Evolutionary conservation across 2,329 filamentous ascomycete genomes (phyloP), one percentile per base, ranked within the genome.

Genomic region (Lachnum nothofagi): DNA sequence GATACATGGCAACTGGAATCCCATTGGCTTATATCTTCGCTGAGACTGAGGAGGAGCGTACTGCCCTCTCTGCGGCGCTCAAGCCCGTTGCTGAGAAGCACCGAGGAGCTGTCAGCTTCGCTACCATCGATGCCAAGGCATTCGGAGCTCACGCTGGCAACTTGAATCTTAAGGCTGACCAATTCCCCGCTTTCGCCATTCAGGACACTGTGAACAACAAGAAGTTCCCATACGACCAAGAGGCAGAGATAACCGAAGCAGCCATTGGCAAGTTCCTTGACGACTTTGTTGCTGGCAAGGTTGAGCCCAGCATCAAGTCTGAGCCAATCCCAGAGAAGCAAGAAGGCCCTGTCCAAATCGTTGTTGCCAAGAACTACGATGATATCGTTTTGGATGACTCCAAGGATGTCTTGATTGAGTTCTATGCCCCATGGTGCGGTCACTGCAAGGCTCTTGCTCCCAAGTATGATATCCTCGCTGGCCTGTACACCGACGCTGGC

Each of bases 371-470:
- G 76, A 91, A 80, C 75, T 98, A 96, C 80, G 78, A 95, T 57
- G 80, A 94, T 6, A 74, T 97, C 60, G 91, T 98, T 65, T 79
- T 96, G 48, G 86, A 98, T 67, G 86, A 95, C 70, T 79, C 85
- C 68, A 97, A 97, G 85, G 93, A 98, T 71, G 93, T 98, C 51
- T 81, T 98, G 60, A 74, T 98, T 57, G 93, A 98, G 78, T 97
- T 95, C 77, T 98, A 98, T 76, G 93, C 93, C 52, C 93, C 93
- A 57, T 98, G 93, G 93, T 98, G 93, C 70, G 93, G 93, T 63
- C 93, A 98, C 82, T 98, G 93, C 88, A 97, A 97, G 82, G 91
- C 83, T 71, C 85, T 98, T 55, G 91, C 93, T 49, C 93, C 93
- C 64, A 85, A 95, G 71, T 98, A 96, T 72, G 93, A 98, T 57